phyloP scores from a whole-genome alignment of 352 stramenopile genomes.

The Phytophthora citricola region DNA sequence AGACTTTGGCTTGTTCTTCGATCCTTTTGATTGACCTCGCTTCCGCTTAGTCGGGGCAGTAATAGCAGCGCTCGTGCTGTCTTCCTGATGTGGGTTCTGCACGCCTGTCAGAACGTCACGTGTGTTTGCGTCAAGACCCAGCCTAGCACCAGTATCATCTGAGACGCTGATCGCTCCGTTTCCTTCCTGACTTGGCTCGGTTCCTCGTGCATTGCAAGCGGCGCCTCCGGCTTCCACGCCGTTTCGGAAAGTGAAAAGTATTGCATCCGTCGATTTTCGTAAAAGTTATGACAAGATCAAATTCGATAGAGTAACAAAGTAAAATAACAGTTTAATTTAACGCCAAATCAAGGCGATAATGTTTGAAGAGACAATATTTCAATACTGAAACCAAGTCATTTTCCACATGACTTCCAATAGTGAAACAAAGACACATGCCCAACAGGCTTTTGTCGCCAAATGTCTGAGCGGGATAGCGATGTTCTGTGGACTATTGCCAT shows the following conservation, averaged over 20 bases:
- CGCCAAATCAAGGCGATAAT: not conserved
- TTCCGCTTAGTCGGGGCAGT: not conserved
- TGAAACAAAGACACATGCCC: too few species aligned
- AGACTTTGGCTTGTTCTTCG: constrained; percentile 9
- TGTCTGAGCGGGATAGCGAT: too few species aligned
- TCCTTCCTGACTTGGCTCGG: not conserved
- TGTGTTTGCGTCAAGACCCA: not conserved
- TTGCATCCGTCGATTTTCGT: not conserved
- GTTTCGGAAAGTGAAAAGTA: not conserved
- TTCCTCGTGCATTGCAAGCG: too few species aligned
- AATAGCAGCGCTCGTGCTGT: not conserved
- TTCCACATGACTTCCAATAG: too few species aligned
- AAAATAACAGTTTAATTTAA: not conserved
- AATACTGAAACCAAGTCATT: not conserved
- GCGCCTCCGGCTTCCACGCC: not conserved
- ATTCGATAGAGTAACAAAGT: not conserved
- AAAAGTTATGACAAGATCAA: not conserved
- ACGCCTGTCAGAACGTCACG: not conserved
- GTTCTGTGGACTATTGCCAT: too few species aligned
- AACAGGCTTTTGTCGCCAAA: too few species aligned
- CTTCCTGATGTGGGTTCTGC: too few species aligned
- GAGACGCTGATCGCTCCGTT: too few species aligned
- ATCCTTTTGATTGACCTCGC: not conserved
- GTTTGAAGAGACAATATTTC: not conserved
- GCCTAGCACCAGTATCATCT: too few species aligned